These are phyloP conservation scores for Ganoderma leucocontextum DNA, from an alignment of 1,284 basidiomycete species.

Conservation along the genomic window DNA sequence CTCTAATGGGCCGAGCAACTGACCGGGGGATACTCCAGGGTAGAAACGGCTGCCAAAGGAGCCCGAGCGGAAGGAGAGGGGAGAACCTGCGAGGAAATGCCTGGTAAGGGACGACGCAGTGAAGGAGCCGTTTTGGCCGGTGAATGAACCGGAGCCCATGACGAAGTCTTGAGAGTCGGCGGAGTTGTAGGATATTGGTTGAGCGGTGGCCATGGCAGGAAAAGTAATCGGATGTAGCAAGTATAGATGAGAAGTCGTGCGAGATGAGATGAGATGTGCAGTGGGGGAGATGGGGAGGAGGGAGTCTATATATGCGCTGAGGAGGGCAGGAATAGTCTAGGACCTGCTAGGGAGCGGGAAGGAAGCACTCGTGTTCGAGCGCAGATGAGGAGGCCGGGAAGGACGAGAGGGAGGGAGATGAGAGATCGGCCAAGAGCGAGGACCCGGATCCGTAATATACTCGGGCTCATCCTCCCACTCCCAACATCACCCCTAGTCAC, in stretches of 20 bases:
- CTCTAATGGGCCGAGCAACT: slow-evolving; percentile 69
- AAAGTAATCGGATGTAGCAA: slow-evolving; percentile 15
- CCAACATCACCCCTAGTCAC: slow-evolving; percentile 15
- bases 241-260: slow-evolving; percentile 19
- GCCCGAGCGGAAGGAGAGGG: slow-evolving; percentile 70
- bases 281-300: background rate
- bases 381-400: slow-evolving; percentile 11
- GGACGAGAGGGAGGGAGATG: slow-evolving; percentile 23
- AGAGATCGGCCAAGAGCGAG: slow-evolving; percentile 29
- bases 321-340: slow-evolving; percentile 18
- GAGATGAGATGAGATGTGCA: slow-evolving; percentile 8
- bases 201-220: slow-evolving; percentile 50
- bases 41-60: slow-evolving; percentile 70
- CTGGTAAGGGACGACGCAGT: slow-evolving; percentile 65
- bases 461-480: slow-evolving; percentile 14
- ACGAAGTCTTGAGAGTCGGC: slow-evolving; percentile 43
- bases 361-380: slow-evolving; percentile 3
- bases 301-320: slow-evolving; percentile 15
- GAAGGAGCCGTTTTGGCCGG: slow-evolving; percentile 56
- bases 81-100: slow-evolving; percentile 69
- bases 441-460: slow-evolving; percentile 30
- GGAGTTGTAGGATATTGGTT: slow-evolving; percentile 58
- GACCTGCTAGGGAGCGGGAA: slow-evolving; percentile 9
- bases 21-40: slow-evolving; percentile 66
- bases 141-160: slow-evolving; percentile 59